A percentile compares a stretch with the other conserved stretches of the same genome.
These are phyloP conservation scores for Biscutella auriculata DNA, from an alignment of 441 rosid genomes.

Conservation along the genomic window DNA sequence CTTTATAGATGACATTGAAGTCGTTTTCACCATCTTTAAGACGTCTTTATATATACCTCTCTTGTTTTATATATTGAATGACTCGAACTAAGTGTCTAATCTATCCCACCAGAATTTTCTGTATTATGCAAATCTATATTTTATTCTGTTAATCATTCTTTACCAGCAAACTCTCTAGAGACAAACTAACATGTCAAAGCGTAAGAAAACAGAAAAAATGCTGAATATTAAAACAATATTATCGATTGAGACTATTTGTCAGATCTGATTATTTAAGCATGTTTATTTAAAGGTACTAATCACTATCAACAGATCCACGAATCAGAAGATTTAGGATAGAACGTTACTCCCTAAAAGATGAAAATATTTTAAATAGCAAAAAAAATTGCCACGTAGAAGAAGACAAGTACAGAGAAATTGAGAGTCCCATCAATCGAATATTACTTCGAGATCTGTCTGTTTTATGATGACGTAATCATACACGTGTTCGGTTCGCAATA, in stretches of 20 bases:
- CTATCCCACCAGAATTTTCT: no score
- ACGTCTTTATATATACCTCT: no score
- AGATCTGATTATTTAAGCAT: no score
- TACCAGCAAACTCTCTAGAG: no score
- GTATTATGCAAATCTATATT: no score
- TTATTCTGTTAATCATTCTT: no score
- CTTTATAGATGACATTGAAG: constrained; percentile 2
- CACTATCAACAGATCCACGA: not conserved
- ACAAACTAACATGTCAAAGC: no score
- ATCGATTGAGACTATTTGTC: no score
- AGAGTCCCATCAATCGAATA: constrained; percentile 8
- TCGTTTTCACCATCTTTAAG: constrained; percentile 4
- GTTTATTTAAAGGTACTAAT: not conserved
- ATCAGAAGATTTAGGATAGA: not conserved
- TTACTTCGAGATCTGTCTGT: constrained; percentile 7
- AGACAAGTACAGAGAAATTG: not conserved
- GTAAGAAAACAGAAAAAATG: no score
- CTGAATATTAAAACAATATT: no score
- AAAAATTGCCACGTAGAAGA: constrained; percentile 2
- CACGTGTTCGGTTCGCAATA: constrained; percentile 14
- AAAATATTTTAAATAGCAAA: not conserved
- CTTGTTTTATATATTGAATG: no score
- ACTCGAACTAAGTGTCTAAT: no score
- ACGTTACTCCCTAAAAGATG: not conserved
- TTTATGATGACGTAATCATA: not conserved